Percentiles rank a stretch among this genome's conserved stretches.
Conservation (phyloP, 208 protist genomes). For the Perkinsela sp. region DNA sequence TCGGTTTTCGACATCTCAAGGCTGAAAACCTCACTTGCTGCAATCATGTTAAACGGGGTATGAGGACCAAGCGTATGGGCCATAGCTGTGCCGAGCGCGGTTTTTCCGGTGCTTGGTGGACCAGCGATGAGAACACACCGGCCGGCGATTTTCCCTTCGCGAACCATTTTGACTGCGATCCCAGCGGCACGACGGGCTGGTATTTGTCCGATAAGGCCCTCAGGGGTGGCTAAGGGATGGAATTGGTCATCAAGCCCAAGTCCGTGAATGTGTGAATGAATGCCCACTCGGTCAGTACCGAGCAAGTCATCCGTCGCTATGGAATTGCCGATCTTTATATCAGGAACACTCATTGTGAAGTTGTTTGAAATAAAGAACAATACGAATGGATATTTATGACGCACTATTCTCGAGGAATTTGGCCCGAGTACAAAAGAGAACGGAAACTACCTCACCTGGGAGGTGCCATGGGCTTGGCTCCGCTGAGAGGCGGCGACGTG, state of each 20-base stretch:
- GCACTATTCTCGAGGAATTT: no score
- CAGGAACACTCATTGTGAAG: no score
- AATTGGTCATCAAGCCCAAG: conserved; percentile 93
- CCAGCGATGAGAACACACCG: conserved; percentile 95
- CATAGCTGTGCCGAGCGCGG: conserved; percentile 96
- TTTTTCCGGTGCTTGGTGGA: conserved; percentile 87
- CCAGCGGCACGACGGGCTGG: conserved; percentile 62
- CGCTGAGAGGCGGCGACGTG: no score
- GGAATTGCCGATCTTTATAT: neutral
- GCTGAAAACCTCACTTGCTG: conserved; percentile 96
- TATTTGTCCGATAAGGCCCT: conserved; percentile 95
- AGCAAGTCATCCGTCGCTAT: conserved; percentile 48
- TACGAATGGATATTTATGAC: no score
- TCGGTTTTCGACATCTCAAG: conserved; percentile 99
- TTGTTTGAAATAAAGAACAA: no score
- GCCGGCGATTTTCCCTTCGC: conserved; percentile 93
- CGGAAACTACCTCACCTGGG: no score
- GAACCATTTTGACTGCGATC: conserved; percentile 87
- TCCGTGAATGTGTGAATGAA: conserved; percentile 98
- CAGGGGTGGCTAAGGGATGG: conserved; percentile 61
- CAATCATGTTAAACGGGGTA: conserved; percentile 97
- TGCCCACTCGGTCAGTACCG: conserved; percentile 82
- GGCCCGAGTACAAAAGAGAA: no score
- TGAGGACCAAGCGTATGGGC: conserved; percentile 85
- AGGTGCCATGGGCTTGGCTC: no score